phyloP scores from a whole-genome alignment of 306 rosid species.

The Heteromeles arbutifolia region DNA sequence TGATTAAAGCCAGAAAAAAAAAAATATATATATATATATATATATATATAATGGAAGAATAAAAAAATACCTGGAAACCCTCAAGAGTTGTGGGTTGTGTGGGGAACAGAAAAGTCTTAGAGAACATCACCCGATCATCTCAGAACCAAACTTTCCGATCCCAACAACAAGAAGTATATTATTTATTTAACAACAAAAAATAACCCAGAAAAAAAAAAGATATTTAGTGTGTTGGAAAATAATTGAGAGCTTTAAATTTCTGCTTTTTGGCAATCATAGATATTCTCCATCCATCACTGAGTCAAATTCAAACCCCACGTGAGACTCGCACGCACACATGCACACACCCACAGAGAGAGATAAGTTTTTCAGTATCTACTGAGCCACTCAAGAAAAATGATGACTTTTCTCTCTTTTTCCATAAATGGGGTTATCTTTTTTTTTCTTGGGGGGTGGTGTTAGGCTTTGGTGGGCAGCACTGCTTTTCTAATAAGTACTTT shows the following conservation, averaged over 20 bases:
- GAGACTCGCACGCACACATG: constrained; percentile 32
- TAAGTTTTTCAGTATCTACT: neutral
- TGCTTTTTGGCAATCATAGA: constrained; percentile 25
- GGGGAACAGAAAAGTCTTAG: constrained; percentile 40
- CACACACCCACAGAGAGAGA: neutral
- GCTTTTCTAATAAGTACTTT: constrained; percentile 3
- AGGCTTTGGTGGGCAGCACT: constrained; percentile 4
- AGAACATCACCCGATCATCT: constrained; percentile 37
- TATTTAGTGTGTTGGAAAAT: neutral
- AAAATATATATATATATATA: neutral
- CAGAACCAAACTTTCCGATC: constrained; percentile 45
- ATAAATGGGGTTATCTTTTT: constrained; percentile 14
- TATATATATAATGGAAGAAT: neutral
- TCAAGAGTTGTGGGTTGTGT: constrained; percentile 35
- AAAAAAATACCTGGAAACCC: constrained; percentile 35
- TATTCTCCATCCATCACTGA: constrained; percentile 38
- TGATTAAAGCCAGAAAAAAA: constrained; percentile 10
- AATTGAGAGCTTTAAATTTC: constrained; percentile 5
- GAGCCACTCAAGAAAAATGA: constrained; percentile 20
- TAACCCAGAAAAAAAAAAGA: neutral
- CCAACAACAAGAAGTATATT: constrained; percentile 27
- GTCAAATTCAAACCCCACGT: constrained; percentile 46
- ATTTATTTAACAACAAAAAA: constrained; percentile 11
- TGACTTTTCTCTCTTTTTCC: constrained; percentile 14
- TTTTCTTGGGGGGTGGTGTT: neutral